Percentiles rank a stretch among this genome's conserved stretches.
These are phyloP conservation scores for Zygosaccharomyces lentus DNA, from an alignment of 805 yeast species.

Conservation along the genomic window DNA sequence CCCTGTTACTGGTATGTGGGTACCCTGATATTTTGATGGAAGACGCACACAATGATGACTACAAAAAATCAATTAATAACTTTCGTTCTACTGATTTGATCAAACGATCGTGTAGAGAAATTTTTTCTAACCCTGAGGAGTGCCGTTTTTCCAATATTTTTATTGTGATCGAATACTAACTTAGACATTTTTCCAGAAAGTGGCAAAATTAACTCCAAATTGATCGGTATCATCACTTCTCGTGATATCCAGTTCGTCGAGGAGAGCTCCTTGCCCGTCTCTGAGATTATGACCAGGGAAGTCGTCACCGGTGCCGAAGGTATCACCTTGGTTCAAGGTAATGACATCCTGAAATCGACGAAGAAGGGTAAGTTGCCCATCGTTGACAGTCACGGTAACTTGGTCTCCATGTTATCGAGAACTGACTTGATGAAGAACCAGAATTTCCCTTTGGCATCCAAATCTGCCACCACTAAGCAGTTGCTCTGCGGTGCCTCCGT, in stretches of 20 bases:
- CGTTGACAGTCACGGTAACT: constrained; percentile 68
- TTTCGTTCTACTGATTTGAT: constrained; percentile 99
- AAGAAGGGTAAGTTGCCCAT: constrained; percentile 98
- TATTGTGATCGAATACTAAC: neutral
- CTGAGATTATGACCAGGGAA: constrained; percentile 86
- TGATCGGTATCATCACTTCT: constrained; percentile 92
- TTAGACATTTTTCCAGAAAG: constrained; percentile 48
- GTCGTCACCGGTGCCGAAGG: constrained; percentile 81
- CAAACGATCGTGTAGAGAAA: constrained; percentile 95
- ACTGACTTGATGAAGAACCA: constrained; percentile 96
- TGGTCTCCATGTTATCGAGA: constrained; percentile 86
- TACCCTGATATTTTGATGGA: constrained; percentile 9
- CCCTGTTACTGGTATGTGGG: constrained; percentile 97
- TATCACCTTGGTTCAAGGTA: constrained; percentile 78
- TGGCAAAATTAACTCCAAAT: constrained; percentile 84
- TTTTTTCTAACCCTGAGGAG: constrained; percentile 42
- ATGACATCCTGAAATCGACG: constrained; percentile 81
- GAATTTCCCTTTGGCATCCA: constrained; percentile 90
- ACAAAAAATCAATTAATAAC: constrained; percentile 52
- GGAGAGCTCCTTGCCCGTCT: constrained; percentile 53
- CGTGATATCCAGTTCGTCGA: constrained; percentile 97
- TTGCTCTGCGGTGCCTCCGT: constrained; percentile 97
- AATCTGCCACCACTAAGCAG: constrained; percentile 89
- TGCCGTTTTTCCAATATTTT: neutral
- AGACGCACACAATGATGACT: constrained; percentile 8